Evolutionary conservation across 331 rosid genomes (phyloP).

Genomic region (Malus hybrid): DNA sequence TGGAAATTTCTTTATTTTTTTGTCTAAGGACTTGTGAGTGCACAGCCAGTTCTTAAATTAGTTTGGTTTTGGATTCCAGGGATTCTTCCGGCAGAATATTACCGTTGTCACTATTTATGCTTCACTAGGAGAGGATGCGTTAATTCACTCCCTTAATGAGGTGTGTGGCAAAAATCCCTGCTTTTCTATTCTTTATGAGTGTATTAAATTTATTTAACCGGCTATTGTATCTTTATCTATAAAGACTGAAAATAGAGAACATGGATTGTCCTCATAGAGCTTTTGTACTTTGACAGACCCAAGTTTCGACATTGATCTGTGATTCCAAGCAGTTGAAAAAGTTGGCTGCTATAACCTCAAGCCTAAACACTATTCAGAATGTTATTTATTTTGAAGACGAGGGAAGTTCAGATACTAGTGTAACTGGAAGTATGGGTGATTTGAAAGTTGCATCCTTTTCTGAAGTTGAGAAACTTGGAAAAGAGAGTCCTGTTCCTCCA

Average conservation of each 20-base stretch:
- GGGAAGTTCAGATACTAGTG: constrained; percentile 25
- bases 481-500: constrained; percentile 43
- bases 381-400: constrained; percentile 70
- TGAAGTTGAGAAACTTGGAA: constrained; percentile 78
- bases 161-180: constrained; percentile 26
- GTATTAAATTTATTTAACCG: constrained; percentile 1
- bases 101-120: constrained; percentile 86
- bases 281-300: constrained; percentile 52
- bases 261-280: constrained; percentile 24
- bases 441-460: constrained; percentile 53
- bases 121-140: constrained; percentile 87
- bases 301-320: constrained; percentile 67
- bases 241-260: background rate
- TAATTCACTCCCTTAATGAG: constrained; percentile 88
- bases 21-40: background rate
- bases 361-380: constrained; percentile 43
- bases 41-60: background rate
- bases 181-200: constrained; percentile 12
- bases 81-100: constrained; percentile 78
- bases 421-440: constrained; percentile 29
- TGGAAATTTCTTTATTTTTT: background rate
- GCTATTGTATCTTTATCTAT: constrained; percentile 1
- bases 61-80: constrained; percentile 35
- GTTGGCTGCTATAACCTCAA: constrained; percentile 56
- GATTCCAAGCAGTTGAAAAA: constrained; percentile 71